A percentile compares a stretch with the other conserved stretches of the same genome.
Conservation (phyloP, 2,329 filamentous ascomycete species). For the Colletotrichum tofieldiae region DNA sequence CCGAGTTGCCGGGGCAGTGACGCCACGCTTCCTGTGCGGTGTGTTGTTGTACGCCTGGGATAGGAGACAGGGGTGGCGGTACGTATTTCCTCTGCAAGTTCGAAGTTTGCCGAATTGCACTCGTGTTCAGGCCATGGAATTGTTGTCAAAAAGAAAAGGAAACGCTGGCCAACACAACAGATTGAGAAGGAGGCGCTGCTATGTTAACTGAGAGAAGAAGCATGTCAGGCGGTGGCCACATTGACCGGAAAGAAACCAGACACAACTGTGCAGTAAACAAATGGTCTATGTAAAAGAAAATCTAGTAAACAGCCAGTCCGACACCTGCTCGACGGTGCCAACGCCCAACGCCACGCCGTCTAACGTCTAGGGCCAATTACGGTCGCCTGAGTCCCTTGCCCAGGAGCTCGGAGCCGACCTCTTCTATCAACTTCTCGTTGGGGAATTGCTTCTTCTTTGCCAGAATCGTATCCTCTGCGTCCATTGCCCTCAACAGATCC, state of each 20-base stretch:
- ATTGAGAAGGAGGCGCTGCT: background rate
- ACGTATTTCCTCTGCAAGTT: slow-evolving; percentile 11
- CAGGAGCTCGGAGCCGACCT: slow-evolving; percentile 68
- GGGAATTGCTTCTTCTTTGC: slow-evolving; percentile 72
- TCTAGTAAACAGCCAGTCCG: slow-evolving; percentile 12
- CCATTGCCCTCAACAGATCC: slow-evolving; percentile 84
- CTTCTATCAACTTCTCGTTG: slow-evolving; percentile 69
- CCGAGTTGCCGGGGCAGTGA: slow-evolving; percentile 44
- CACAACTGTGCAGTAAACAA: slow-evolving; percentile 18
- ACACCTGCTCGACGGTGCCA: slow-evolving; percentile 19
- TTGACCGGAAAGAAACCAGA: background rate
- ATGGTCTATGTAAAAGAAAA: slow-evolving; percentile 19
- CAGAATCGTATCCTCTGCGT: slow-evolving; percentile 76
- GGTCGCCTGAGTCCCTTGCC: slow-evolving; percentile 64
- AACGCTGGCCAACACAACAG: background rate
- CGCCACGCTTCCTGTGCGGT: slow-evolving; percentile 39
- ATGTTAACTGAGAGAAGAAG: background rate
- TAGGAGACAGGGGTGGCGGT: slow-evolving; percentile 1
- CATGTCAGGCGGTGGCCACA: background rate
- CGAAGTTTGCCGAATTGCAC: slow-evolving; percentile 1
- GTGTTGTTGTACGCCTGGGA: background rate
- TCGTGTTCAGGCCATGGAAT: background rate
- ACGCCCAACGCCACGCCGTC: slow-evolving; percentile 35
- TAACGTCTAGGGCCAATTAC: slow-evolving; percentile 12
- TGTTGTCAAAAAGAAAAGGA: background rate